These are phyloP conservation scores for Solanum etuberosum DNA, from an alignment of 257 asterid species.

Conservation along the genomic window DNA sequence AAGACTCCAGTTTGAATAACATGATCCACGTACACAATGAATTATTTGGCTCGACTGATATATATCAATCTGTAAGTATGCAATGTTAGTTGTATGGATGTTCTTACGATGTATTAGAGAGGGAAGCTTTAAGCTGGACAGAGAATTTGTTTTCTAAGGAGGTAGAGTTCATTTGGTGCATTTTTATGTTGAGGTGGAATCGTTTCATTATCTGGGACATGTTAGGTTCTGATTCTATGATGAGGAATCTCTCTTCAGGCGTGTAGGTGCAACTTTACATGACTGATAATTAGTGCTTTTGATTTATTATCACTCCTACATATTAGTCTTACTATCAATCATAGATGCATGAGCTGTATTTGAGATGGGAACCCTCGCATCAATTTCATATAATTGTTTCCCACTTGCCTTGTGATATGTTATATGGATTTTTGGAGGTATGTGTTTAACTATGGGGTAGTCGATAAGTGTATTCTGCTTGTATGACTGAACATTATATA, in stretches of 20 bases:
- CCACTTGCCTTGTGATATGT: background rate
- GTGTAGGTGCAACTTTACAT: background rate
- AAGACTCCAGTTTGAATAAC: slow-evolving; percentile 47
- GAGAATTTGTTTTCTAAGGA: background rate
- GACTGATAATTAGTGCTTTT: background rate
- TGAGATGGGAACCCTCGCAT: background rate
- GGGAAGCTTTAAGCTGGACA: background rate
- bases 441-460: background rate
- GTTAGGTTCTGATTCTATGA: background rate
- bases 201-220: background rate
- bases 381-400: background rate
- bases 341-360: background rate
- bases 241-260: background rate
- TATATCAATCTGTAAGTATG: slow-evolving; percentile 39
- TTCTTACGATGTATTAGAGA: background rate
- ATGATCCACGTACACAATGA: slow-evolving; percentile 57
- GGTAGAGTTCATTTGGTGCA: background rate
- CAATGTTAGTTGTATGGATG: background rate
- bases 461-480: background rate
- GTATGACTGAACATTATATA: background rate
- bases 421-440: background rate
- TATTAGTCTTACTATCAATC: background rate
- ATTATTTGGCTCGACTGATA: slow-evolving; percentile 76
- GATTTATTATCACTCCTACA: background rate
- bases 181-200: background rate